Evolutionary conservation across 2,329 filamentous ascomycete species (phyloP).

Genomic region (Phoma sp.): DNA sequence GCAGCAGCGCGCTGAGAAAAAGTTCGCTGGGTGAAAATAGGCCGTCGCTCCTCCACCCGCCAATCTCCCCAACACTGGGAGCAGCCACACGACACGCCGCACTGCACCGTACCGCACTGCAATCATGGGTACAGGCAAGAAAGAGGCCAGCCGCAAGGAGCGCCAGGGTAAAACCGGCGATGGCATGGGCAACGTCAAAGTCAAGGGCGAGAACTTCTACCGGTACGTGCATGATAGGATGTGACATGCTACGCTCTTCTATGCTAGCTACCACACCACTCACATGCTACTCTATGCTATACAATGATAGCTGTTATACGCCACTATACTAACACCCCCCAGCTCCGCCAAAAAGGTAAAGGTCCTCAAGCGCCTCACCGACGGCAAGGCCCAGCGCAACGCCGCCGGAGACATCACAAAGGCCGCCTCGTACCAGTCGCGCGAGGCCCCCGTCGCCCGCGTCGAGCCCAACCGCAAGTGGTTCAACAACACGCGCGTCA

Average conservation of each 20-base stretch:
- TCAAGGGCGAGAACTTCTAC: constrained; percentile 99
- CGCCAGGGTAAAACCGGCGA: constrained; percentile 85
- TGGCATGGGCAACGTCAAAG: constrained; percentile 89
- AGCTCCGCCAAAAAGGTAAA: constrained; percentile 83
- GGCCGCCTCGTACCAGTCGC: constrained; percentile 82
- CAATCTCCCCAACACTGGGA: constrained; percentile 12
- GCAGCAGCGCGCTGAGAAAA: constrained; percentile 22
- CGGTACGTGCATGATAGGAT: constrained; percentile 38
- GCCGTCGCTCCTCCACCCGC: constrained; percentile 15
- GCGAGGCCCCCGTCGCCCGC: constrained; percentile 79
- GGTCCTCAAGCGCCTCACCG: constrained; percentile 87
- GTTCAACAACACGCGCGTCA: constrained; percentile 93
- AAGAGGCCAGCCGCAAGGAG: constrained; percentile 81
- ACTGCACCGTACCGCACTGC: not conserved
- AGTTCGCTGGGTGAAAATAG: constrained; percentile 21
- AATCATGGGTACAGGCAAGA: constrained; percentile 86
- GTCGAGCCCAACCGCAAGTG: constrained; percentile 97
- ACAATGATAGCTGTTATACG: not conserved
- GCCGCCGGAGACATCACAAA: constrained; percentile 83
- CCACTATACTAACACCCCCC: not conserved
- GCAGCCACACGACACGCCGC: not conserved
- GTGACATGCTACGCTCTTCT: not conserved
- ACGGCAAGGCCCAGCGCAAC: constrained; percentile 82
- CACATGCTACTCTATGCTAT: too few species aligned
- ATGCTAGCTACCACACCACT: too few species aligned